Base-by-base conservation (phyloP, 495 filamentous ascomycete species). In the Neurospora sp. region DNA sequence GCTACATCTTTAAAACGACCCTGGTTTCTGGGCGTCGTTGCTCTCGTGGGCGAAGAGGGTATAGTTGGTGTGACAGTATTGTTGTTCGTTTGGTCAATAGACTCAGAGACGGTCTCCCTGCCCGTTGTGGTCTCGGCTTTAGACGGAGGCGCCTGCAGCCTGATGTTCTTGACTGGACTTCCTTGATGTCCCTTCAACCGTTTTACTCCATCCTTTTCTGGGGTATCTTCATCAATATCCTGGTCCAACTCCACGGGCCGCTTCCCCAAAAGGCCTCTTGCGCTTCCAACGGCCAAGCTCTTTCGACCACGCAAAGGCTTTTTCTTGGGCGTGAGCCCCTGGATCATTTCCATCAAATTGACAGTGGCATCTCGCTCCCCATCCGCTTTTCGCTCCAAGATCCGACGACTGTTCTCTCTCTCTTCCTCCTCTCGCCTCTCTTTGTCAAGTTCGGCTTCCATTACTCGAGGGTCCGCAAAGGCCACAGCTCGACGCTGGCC, bases 131-230 rank as follows among this genome's bases (percentile, higher is more conserved):
- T 90, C 71, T 90, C 88, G 53, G 86, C 86, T 71, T 90, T 92
- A 4, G 88, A 83, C 37, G 89, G 89, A 35, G 90, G 91, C 31
- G 85, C 87, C 72, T 88, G 88, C 68, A 94, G 84, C 75, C 83
- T 87, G 42, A 93, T 84, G 45, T 88, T 91, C 81, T 94, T 94
- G 74, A 94, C 90, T 4, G 92, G 92, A 74, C 92, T 94, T 68
- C 88, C 88, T 79, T 91, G 86, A 53, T 86, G 87, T n/a, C 87
- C 88, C 77, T 89, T 91, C 35, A 93, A 83, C 69, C 90, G 85
- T 78, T 93, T 92, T 10, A 91, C 86, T 1, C 90, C 90, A 73
- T 85, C 87, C 65, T 84, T 85, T 39, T 84, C 81, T 73, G 88
- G 88, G n/a, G 84, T 83, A 17, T 93, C 91, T 5, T 93, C 91